Conservation (phyloP, 192 early-diverging fungal genomes). For the Backusella liffmaniae region DNA sequence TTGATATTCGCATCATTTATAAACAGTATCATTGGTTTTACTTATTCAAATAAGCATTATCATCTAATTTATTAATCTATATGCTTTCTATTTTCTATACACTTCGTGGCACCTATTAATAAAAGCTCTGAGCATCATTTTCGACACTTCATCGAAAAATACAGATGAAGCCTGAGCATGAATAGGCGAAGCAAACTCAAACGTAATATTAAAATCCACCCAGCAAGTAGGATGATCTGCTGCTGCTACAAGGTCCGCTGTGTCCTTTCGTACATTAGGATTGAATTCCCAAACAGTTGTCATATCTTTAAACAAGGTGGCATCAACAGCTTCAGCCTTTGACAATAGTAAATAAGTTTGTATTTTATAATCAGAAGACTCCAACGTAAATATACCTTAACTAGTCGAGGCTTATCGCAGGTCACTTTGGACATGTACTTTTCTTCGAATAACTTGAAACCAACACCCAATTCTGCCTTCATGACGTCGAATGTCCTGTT, state of each 20-base stretch:
- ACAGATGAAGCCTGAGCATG: conserved; percentile 78
- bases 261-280: conserved; percentile 40
- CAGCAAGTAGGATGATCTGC: conserved; percentile 50
- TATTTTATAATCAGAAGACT: not conserved
- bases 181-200: conserved; percentile 79
- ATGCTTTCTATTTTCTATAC: conserved; percentile 40
- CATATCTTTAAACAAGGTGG: conserved; percentile 65
- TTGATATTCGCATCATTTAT: no score
- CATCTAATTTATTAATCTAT: not conserved
- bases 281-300: conserved; percentile 66
- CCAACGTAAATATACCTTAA: conserved; percentile 47
- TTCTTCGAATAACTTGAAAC: conserved; percentile 78
- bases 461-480: conserved; percentile 75
- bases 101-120: conserved; percentile 49
- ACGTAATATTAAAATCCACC: conserved; percentile 75
- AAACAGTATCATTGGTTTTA: no score
- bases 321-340: conserved; percentile 57
- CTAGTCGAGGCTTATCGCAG: conserved; percentile 58
- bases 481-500: conserved; percentile 32
- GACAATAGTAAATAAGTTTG: not conserved
- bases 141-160: conserved; percentile 78
- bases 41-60: not conserved
- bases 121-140: conserved; percentile 73
- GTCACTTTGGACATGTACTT: conserved; percentile 75
- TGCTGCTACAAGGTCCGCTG: conserved; percentile 25